Evolutionary conservation across 2,329 filamentous ascomycete genomes (phyloP).

Genomic region (Alternaria triticina): DNA sequence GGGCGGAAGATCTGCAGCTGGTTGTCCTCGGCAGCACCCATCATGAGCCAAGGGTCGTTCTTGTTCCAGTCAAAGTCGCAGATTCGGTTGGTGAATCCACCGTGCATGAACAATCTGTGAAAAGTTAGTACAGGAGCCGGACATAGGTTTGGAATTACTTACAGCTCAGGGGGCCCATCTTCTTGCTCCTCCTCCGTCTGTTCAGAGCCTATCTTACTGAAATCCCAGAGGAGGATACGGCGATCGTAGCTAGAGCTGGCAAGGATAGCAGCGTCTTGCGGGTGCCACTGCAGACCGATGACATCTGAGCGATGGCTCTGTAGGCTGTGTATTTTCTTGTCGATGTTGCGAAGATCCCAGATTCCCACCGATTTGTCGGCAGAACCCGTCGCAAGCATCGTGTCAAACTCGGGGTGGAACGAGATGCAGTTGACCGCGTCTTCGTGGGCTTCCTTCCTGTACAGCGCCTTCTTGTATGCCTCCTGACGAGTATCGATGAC

Average conservation of each 20-base stretch:
- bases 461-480: constrained; percentile 70
- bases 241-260: constrained; percentile 93
- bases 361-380: constrained; percentile 94
- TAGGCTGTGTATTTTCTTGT: constrained; percentile 86
- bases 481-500: constrained; percentile 83
- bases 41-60: constrained; percentile 96
- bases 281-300: constrained; percentile 93
- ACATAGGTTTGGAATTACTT: constrained; percentile 49
- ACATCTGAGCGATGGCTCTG: constrained; percentile 90
- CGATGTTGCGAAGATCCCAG: constrained; percentile 93
- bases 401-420: constrained; percentile 92
- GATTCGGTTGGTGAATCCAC: constrained; percentile 94
- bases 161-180: constrained; percentile 94
- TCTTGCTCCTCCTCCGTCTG: constrained; percentile 94
- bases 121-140: constrained; percentile 13
- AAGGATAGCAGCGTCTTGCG: constrained; percentile 83
- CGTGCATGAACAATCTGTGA: constrained; percentile 90
- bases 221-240: constrained; percentile 94
- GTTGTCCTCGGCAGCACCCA: constrained; percentile 95
- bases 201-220: constrained; percentile 89
- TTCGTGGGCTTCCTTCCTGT: constrained; percentile 76
- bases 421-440: constrained; percentile 96
- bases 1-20: constrained; percentile 80
- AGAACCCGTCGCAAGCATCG: constrained; percentile 88
- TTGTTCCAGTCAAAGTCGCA: constrained; percentile 98